A percentile compares a stretch with the other conserved stretches of the same genome.
Conservation (phyloP, 139 green algal genomes). For the Chlorella sp. region DNA sequence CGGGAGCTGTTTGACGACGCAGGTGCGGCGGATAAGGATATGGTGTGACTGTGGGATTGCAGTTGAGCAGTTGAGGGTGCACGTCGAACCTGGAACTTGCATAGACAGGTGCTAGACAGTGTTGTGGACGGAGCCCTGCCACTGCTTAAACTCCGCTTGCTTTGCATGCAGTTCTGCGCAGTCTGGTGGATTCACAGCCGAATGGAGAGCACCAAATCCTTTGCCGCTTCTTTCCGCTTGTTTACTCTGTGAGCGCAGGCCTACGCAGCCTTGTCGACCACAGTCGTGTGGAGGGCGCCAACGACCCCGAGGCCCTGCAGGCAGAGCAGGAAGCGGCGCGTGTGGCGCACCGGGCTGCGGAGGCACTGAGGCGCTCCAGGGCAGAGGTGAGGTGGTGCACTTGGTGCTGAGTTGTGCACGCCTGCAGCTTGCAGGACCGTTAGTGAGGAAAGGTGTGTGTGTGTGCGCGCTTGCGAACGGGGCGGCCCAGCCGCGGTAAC, state of each 20-base stretch:
- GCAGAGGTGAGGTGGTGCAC: neutral
- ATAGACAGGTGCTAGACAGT: neutral
- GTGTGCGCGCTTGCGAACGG: no score
- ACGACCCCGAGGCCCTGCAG: conserved; percentile 47
- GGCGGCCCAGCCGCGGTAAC: no score
- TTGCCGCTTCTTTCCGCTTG: no score
- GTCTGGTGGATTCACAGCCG: no score
- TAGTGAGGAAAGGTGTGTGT: neutral
- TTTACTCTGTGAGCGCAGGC: no score
- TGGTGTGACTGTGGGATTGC: neutral
- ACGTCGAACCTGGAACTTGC: neutral
- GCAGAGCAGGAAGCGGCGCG: conserved; percentile 56
- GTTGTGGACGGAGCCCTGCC: no score
- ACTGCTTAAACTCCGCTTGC: no score
- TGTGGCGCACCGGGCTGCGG: conserved; percentile 40
- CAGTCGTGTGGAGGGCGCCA: conserved; percentile 66
- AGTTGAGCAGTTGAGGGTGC: neutral
- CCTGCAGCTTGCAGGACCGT: neutral
- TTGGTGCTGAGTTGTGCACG: neutral
- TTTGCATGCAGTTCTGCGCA: no score
- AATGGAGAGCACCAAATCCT: no score
- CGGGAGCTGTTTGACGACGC: conserved; percentile 81
- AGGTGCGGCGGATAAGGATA: neutral
- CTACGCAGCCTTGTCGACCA: conserved; percentile 77
- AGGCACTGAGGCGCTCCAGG: conserved; percentile 51